Evolutionary conservation across 768 basidiomycete species (phyloP).

Genomic region (Mycena belliarum): DNA sequence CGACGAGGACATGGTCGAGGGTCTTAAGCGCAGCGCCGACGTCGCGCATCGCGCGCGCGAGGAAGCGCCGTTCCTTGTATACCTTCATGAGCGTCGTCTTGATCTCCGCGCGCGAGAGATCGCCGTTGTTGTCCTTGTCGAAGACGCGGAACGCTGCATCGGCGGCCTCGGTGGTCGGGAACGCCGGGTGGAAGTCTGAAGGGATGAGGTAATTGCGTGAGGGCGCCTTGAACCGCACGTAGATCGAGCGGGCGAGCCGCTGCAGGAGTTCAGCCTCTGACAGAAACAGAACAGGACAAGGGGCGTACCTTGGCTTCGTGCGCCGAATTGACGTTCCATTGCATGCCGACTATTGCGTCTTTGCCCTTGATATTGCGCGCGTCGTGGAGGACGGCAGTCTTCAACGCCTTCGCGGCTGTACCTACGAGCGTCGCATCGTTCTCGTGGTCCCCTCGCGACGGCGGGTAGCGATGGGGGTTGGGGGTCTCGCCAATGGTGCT

Average conservation of each 20-base stretch:
- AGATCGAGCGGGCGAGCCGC: conserved; percentile 71
- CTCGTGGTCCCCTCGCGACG: conserved; percentile 26
- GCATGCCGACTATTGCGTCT: conserved; percentile 39
- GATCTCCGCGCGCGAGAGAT: conserved; percentile 74
- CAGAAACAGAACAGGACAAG: neutral
- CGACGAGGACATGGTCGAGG: conserved; percentile 61
- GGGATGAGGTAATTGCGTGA: conserved; percentile 62
- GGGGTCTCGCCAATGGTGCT: conserved; percentile 11
- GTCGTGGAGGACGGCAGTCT: conserved; percentile 73
- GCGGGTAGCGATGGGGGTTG: conserved; percentile 25
- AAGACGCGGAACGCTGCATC: conserved; percentile 73
- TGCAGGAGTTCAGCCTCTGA: too few relatives aligned
- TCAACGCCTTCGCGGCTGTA: conserved; percentile 64
- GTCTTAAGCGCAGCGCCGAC: conserved; percentile 67
- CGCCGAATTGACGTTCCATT: conserved; percentile 56
- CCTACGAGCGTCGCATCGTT: conserved; percentile 42
- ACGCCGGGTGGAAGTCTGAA: conserved; percentile 73
- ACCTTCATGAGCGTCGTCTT: conserved; percentile 66
- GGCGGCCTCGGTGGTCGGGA: conserved; percentile 54
- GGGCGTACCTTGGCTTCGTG: conserved; percentile 65
- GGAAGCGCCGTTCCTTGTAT: conserved; percentile 78
- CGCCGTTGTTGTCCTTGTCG: conserved; percentile 76
- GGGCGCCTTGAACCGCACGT: conserved; percentile 57
- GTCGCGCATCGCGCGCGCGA: conserved; percentile 77
- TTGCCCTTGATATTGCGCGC: conserved; percentile 67